Evolutionary conservation across 2,329 filamentous ascomycete species (phyloP), one percentile per base, ranked within the genome.

Genomic region (Dothideomycetes sp.): DNA sequence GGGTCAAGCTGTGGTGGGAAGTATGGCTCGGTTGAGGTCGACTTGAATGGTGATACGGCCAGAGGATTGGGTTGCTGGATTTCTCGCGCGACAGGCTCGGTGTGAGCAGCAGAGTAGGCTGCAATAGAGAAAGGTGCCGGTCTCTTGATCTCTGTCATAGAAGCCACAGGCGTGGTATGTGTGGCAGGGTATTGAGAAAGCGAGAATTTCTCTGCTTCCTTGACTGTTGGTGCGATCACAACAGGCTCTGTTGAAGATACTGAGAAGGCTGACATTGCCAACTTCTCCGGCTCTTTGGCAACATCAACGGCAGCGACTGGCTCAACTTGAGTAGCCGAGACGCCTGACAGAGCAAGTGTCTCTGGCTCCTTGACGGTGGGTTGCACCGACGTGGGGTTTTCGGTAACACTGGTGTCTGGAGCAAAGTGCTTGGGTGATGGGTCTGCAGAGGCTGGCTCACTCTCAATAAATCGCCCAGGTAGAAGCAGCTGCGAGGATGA

Each of bases 311-410:
- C 44, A 12, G 39, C 33, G 4, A 49, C 34, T 4, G 58, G 57
- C 16, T 53, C 51, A 4, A 56, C 60, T 29, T 53, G 45, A 25
- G 59, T 53, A 16, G 52, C 49, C 12, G 49, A 49, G 13, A 62
- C 42, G 12, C 51, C 51, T 19, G 59, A 59, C 13, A 55, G 35
- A 22, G 33, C 33, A 6, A 48, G 22, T 8, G 35, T 36, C 5
- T 36, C 36, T 15, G 35, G 23, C 18, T 40, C 28, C 22, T 22
- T 40, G n/a, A 35, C 15, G 1, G 31, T 31, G 10, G 35, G 7
- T n/a, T 19, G 13, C 12, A 24, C 9, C 35, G n/a, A n/a, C n/a
- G n/a, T n/a, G n/a, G n/a, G n/a, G n/a, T n/a, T n/a, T n/a, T n/a
- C n/a, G n/a, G n/a, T n/a, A n/a, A n/a, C n/a, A n/a, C n/a, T n/a